Percentiles rank a stretch among this genome's conserved stretches.
These are phyloP conservation scores for Cicer chorassanicum DNA, from an alignment of 306 rosid species.

Conservation along the genomic window DNA sequence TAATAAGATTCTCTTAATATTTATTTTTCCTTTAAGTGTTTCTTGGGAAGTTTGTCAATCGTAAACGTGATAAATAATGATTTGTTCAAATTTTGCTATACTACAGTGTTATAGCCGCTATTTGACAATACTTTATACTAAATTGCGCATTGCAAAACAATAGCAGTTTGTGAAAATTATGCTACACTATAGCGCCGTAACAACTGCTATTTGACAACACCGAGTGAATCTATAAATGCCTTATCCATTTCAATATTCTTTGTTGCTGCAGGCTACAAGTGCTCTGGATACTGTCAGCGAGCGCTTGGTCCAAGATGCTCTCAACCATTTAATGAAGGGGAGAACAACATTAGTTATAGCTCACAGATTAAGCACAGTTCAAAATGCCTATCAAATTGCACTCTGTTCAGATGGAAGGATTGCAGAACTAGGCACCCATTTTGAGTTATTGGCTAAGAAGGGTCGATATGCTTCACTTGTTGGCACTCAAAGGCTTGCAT, in stretches of 20 bases:
- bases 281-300: conserved; percentile 89
- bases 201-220: neutral
- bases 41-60: too few relatives aligned
- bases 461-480: conserved; percentile 88
- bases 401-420: conserved; percentile 71
- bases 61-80: too few relatives aligned
- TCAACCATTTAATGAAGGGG: conserved; percentile 78
- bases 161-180: neutral
- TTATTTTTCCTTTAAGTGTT: too few relatives aligned
- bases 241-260: conserved; percentile 35
- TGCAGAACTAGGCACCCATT: conserved; percentile 81
- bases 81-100: too few relatives aligned
- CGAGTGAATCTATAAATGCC: conserved; percentile 8
- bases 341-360: conserved; percentile 94
- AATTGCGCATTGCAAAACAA: neutral
- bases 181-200: neutral
- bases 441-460: conserved; percentile 72
- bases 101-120: too few relatives aligned
- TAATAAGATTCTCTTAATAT: too few relatives aligned
- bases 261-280: conserved; percentile 79
- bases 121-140: too few relatives aligned
- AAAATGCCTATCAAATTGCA: conserved; percentile 90
- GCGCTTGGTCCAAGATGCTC: conserved; percentile 87
- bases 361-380: conserved; percentile 90
- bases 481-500: conserved; percentile 91